Evolutionary conservation across 331 rosid species (phyloP).

Genomic region (Telfairia occidentalis): DNA sequence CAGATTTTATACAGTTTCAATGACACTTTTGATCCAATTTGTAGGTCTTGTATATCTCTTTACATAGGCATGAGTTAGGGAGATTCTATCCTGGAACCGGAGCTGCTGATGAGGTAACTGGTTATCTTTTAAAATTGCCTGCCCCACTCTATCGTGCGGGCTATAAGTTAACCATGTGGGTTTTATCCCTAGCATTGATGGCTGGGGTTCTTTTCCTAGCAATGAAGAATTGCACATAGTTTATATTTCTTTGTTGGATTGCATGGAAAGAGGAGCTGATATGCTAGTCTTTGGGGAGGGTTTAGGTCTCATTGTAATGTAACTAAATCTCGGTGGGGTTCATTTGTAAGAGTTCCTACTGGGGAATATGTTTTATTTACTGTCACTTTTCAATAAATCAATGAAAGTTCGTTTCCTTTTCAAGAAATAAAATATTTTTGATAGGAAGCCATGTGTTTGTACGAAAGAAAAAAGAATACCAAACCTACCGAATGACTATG

Average conservation of each 20-base stretch:
- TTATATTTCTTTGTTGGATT: not conserved
- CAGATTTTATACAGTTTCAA: not conserved
- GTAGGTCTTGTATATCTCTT: slow-evolving; percentile 84
- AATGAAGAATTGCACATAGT: not conserved
- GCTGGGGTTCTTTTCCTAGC: not conserved
- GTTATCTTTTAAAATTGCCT: slow-evolving; percentile 17
- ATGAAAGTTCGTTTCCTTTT: too few relatives aligned
- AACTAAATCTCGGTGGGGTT: too few relatives aligned
- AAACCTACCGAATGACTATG: too few relatives aligned
- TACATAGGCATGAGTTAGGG: slow-evolving; percentile 93
- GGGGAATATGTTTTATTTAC: too few relatives aligned
- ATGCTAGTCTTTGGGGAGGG: not conserved
- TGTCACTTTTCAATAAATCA: too few relatives aligned
- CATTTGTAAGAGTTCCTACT: too few relatives aligned
- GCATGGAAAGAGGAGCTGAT: not conserved
- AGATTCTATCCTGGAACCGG: slow-evolving; percentile 97
- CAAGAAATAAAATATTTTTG: too few relatives aligned
- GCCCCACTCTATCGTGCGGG: not conserved
- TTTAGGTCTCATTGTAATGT: too few relatives aligned
- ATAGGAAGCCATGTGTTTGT: too few relatives aligned
- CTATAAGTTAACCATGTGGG: not conserved
- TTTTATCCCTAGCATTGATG: not conserved
- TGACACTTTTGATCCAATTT: slow-evolving; percentile 20
- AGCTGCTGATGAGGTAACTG: slow-evolving; percentile 80
- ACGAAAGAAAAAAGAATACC: too few relatives aligned